These are phyloP conservation scores for Metschnikowia arizonensis DNA, from an alignment of 805 yeast genomes.

Conservation along the genomic window DNA sequence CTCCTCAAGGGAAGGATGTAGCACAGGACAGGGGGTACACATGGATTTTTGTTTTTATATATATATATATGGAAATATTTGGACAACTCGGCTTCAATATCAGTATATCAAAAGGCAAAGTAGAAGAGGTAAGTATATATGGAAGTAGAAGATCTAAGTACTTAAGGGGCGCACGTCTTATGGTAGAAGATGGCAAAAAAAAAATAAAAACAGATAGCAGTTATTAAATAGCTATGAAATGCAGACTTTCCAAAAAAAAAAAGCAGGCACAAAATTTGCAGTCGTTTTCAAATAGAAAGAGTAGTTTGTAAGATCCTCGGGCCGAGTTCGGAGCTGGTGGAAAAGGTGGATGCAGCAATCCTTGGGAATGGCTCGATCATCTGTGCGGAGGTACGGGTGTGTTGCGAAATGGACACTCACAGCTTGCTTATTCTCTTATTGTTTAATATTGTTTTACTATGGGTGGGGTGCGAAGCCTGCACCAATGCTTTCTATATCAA, in stretches of 20 bases:
- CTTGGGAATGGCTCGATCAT: neutral
- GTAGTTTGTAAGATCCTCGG: neutral
- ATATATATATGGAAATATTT: neutral
- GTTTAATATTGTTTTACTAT: neutral
- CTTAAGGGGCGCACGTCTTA: neutral
- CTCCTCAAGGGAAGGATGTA: conserved; percentile 42
- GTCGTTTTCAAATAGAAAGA: neutral
- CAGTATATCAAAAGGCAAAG: neutral
- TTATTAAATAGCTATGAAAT: neutral
- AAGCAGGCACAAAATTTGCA: neutral
- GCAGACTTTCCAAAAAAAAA: neutral
- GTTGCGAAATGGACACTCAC: neutral
- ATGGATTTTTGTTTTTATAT: neutral
- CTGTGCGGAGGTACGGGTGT: conserved; percentile 4
- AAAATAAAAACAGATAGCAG: too few species aligned
- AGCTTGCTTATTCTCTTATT: neutral
- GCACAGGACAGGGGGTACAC: conserved; percentile 43
- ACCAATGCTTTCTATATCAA: neutral
- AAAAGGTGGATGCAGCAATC: neutral
- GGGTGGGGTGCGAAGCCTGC: conserved; percentile 1
- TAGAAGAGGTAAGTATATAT: neutral
- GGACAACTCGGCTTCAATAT: neutral
- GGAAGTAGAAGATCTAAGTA: neutral
- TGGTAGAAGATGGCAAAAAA: neutral
- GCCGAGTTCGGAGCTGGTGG: conserved; percentile 1